Percentiles rank a stretch among this genome's conserved stretches.
Evolutionary conservation across 257 asterid species (phyloP).

Genomic region (Cruciata laevipes): DNA sequence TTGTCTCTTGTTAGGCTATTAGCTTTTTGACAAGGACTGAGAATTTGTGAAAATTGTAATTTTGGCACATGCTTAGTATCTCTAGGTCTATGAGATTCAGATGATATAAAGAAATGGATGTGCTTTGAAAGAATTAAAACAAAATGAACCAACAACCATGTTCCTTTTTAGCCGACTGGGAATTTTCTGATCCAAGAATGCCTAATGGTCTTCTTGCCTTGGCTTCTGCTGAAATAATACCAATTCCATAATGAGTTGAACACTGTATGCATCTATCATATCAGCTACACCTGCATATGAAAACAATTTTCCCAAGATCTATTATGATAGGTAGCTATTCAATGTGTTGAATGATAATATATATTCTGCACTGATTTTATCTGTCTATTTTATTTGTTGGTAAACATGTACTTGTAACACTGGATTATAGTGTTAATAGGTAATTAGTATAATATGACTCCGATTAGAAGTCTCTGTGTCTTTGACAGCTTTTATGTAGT

Average conservation of each 20-base stretch:
- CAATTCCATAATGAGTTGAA: not conserved
- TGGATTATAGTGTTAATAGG: not conserved
- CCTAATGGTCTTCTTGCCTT: not conserved
- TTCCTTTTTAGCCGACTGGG: not conserved
- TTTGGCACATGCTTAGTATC: not conserved
- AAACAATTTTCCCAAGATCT: not conserved
- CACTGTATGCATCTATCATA: not conserved
- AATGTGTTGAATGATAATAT: not conserved
- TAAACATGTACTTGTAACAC: not conserved
- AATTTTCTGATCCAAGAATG: not conserved
- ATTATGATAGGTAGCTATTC: not conserved
- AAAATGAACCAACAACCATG: not conserved
- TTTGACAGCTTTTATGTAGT: not conserved
- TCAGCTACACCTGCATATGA: not conserved
- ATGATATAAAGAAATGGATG: not conserved
- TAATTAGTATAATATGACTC: not conserved
- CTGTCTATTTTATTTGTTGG: not conserved
- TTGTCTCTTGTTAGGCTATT: not conserved
- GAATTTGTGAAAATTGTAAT: not conserved
- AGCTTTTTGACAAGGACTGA: not conserved
- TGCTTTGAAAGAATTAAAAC: not conserved
- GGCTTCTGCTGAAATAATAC: not conserved
- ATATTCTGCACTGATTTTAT: not conserved
- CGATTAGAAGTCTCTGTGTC: not conserved
- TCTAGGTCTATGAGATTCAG: not conserved